Percentiles rank a stretch among this genome's conserved stretches.
Conservation (phyloP, 371 early-diverging fungal species). For the Apophysomyces sp. region DNA sequence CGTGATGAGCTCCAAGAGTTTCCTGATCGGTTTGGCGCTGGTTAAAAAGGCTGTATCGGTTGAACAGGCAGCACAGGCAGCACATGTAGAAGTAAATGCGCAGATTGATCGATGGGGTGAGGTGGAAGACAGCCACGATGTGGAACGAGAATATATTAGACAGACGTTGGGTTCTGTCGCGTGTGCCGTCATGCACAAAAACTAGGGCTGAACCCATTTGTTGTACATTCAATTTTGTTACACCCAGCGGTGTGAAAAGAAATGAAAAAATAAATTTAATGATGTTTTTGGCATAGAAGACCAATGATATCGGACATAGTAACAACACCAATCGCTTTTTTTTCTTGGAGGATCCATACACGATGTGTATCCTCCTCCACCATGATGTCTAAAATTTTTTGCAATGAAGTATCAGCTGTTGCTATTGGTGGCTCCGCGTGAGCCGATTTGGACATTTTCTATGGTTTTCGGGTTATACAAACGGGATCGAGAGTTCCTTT, state of each 20-base stretch:
- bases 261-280: slow-evolving; percentile 8
- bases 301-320: slow-evolving; percentile 58
- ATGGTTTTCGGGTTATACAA: not conserved
- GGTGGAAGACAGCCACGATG: slow-evolving; percentile 82
- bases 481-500: not conserved
- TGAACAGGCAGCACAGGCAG: slow-evolving; percentile 78
- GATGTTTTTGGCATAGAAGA: slow-evolving; percentile 22
- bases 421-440: slow-evolving; percentile 27
- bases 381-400: slow-evolving; percentile 35
- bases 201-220: not conserved
- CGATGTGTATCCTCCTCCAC: slow-evolving; percentile 48
- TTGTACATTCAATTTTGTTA: not conserved
- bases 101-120: slow-evolving; percentile 94
- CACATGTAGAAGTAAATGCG: slow-evolving; percentile 81
- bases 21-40: slow-evolving; percentile 84
- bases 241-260: not conserved
- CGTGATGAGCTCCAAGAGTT: slow-evolving; percentile 86
- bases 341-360: slow-evolving; percentile 52
- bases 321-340: slow-evolving; percentile 45
- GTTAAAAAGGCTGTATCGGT: slow-evolving; percentile 72
- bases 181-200: slow-evolving; percentile 38
- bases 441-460: slow-evolving; percentile 1
- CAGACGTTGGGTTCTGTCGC: slow-evolving; percentile 54
- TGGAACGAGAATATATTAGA: slow-evolving; percentile 50
- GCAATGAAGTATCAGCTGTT: slow-evolving; percentile 27